phyloP scores from a whole-genome alignment of 805 yeast species.

The Metschnikowia gelsemii region DNA sequence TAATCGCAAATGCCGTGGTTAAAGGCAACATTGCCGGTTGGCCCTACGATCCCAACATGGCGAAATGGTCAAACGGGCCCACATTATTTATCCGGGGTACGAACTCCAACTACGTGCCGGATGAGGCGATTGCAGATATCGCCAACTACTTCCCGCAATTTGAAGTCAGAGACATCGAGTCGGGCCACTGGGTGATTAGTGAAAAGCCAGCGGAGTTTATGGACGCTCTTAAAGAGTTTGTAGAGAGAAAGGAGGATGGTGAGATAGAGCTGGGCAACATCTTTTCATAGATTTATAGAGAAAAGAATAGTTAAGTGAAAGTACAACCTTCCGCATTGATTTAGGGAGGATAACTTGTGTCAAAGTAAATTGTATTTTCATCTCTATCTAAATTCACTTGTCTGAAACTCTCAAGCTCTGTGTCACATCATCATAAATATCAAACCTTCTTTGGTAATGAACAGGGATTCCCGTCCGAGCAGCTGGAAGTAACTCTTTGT shows the following conservation, averaged over 20 bases:
- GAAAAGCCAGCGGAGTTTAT: slow-evolving; percentile 82
- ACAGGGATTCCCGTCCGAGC: slow-evolving; percentile 71
- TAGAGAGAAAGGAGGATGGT: slow-evolving; percentile 47
- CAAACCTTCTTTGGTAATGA: slow-evolving; percentile 67
- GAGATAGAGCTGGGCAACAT: neutral
- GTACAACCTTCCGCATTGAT: neutral
- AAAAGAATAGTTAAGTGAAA: neutral
- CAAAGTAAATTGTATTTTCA: neutral
- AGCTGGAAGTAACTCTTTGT: slow-evolving; percentile 54
- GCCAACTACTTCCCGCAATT: slow-evolving; percentile 79
- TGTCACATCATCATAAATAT: slow-evolving; percentile 49
- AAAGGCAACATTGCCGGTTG: slow-evolving; percentile 69
- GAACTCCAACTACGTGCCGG: slow-evolving; percentile 74
- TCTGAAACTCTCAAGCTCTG: slow-evolving; percentile 15
- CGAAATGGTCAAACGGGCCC: slow-evolving; percentile 63
- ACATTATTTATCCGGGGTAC: slow-evolving; percentile 78
- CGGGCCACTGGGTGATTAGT: slow-evolving; percentile 92
- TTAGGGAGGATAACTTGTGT: too few relatives aligned
- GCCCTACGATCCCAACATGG: slow-evolving; percentile 60
- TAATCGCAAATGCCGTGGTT: slow-evolving; percentile 64
- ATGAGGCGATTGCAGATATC: slow-evolving; percentile 70
- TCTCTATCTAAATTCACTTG: slow-evolving; percentile 2
- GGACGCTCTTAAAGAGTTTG: slow-evolving; percentile 57
- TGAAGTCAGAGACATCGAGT: slow-evolving; percentile 67
- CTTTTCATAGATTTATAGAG: neutral